Base-by-base conservation (phyloP, 495 filamentous ascomycete genomes). In the Tuber indicum region DNA sequence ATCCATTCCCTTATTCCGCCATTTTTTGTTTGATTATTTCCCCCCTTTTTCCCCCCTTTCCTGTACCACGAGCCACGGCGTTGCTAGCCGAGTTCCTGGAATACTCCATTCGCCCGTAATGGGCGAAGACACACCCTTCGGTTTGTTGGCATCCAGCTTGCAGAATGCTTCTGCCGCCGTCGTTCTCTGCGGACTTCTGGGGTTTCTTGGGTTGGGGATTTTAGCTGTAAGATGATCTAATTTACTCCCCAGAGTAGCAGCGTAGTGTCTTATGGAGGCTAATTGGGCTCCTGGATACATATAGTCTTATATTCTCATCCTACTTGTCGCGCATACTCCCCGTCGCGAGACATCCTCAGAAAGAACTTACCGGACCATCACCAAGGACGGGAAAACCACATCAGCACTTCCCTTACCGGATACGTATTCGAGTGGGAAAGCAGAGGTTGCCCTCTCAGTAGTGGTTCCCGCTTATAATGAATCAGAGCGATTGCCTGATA, bases 401-500 rank as follows among this genome's bases (percentile, higher is more conserved):
- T 75, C 85, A 21, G 86, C 89, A 1, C 88, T 91, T 75, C 86
- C 87, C 42, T 86, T 98, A 62, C 92, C 95, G 70, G 81, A 84
- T 16, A 81, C 86, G 3, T 85, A 86, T 47, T 76, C 41, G 46
- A 73, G 78, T 10, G 80, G 82, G 17, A 85, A 86, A 7, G 85
- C 91, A 0, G 88, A 90, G 39, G 81, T 93, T 14, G 89, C 89
- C 83, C 90, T 99, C 87, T 95, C 92, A 74, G 90, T 98, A 4
- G 93, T 99, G 4, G 91, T 99, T 71, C 96, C 96, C 0, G 96
- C 96, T 9, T 99, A 93, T 87, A 98, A 99, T 84, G 96, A 99
- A 80, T 90, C 93, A 79, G 88, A 92, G 75, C 90, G 96, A 21
- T 87, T 99, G 32, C 86, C 88, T 10, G 90, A 90, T 14, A 97